A percentile compares a stretch with the other conserved stretches of the same genome.
These are phyloP conservation scores for Kwoniella shandongensis DNA, from an alignment of 768 basidiomycete genomes.

Conservation along the genomic window DNA sequence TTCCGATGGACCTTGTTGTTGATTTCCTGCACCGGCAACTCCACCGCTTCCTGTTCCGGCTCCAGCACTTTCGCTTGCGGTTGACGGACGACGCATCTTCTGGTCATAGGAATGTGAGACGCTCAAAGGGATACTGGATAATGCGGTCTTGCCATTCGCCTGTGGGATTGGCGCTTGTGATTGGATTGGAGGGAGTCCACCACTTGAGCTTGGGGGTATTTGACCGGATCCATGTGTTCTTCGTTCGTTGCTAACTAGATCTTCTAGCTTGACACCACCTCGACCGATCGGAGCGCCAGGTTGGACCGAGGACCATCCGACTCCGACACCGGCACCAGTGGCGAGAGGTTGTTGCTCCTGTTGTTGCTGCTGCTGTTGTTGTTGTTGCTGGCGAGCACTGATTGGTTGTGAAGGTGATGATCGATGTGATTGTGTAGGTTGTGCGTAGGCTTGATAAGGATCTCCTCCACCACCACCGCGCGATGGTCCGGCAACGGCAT, in stretches of 20 bases:
- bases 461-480: background rate
- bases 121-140: constrained; percentile 9
- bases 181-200: no score
- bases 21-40: constrained; percentile 1
- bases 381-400: constrained; percentile 2
- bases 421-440: constrained; percentile 14
- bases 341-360: background rate
- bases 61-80: background rate
- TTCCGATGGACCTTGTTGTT: constrained; percentile 38
- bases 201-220: no score
- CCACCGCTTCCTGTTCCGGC: constrained; percentile 12
- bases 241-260: constrained; percentile 18
- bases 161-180: no score
- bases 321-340: background rate
- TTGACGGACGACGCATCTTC: background rate
- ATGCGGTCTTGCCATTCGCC: background rate
- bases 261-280: constrained; percentile 28
- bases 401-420: constrained; percentile 16
- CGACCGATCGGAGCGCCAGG: constrained; percentile 8
- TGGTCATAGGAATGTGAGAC: constrained; percentile 12
- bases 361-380: background rate
- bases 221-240: background rate
- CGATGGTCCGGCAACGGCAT: constrained; percentile 23
- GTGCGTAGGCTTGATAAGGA: constrained; percentile 20
- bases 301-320: constrained; percentile 28